These are phyloP conservation scores for Echinochloa phyllopogon DNA, from an alignment of 176 grass and related monocot species.

Conservation along the genomic window DNA sequence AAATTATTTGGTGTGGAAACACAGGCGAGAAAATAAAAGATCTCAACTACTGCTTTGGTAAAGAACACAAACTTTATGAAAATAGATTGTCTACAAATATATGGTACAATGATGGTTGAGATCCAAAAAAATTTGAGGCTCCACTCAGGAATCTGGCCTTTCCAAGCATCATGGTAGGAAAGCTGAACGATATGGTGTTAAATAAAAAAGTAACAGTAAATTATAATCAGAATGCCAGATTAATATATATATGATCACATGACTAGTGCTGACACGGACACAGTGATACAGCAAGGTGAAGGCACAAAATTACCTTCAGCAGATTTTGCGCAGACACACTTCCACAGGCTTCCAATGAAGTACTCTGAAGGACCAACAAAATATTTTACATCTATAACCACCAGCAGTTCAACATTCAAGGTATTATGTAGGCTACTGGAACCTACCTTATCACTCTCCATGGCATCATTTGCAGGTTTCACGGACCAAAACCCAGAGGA, in stretches of 20 bases:
- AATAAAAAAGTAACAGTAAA: not conserved
- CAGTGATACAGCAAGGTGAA: constrained; percentile 21
- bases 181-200: not conserved
- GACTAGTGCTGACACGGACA: constrained; percentile 6
- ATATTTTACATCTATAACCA: constrained; percentile 24
- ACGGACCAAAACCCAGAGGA: constrained; percentile 78
- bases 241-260: constrained; percentile 14
- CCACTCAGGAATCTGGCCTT: not conserved
- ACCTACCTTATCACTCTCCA: constrained; percentile 52
- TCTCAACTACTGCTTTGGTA: not conserved
- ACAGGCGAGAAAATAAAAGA: not conserved
- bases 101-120: not conserved
- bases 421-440: not conserved
- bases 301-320: constrained; percentile 65
- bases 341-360: constrained; percentile 54
- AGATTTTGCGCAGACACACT: constrained; percentile 80
- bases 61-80: not conserved
- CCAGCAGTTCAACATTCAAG: constrained; percentile 28
- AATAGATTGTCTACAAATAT: constrained; percentile 1
- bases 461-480: constrained; percentile 42
- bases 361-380: constrained; percentile 48
- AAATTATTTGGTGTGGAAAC: not conserved
- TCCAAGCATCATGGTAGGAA: not conserved
- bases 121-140: not conserved
- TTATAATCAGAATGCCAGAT: constrained; percentile 3